phyloP scores from a whole-genome alignment of 257 asterid species.

The Ophiorrhiza pumila region DNA sequence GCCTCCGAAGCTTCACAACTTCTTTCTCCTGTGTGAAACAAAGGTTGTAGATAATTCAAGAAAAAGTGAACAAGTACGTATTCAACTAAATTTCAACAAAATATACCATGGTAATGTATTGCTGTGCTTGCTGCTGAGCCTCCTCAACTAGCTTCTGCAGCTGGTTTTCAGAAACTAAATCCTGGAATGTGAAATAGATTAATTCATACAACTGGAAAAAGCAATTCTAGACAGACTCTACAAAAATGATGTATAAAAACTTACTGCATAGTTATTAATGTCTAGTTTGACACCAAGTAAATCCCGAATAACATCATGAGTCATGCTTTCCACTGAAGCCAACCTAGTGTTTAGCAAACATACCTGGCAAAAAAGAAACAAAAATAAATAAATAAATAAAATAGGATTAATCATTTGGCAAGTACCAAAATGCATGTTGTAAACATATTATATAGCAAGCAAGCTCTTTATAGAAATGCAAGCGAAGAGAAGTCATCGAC shows the following conservation, averaged over 20 bases:
- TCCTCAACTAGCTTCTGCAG: conserved; percentile 71
- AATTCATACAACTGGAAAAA: conserved; percentile 12
- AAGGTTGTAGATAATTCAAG: conserved; percentile 22
- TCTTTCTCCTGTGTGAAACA: conserved; percentile 58
- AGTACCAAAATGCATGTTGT: background rate
- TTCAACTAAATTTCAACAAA: conserved; percentile 5
- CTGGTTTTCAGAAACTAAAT: conserved; percentile 65
- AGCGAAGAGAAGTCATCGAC: background rate
- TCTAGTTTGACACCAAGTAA: conserved; percentile 89
- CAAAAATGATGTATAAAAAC: conserved; percentile 23
- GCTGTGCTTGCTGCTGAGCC: conserved; percentile 62
- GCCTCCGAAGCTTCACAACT: conserved; percentile 46
- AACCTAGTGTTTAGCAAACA: conserved; percentile 69
- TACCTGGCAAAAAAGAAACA: conserved; percentile 42
- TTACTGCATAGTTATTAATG: conserved; percentile 76
- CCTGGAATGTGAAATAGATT: conserved; percentile 32
- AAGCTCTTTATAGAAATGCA: background rate
- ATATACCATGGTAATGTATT: conserved; percentile 55
- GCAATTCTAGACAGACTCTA: conserved; percentile 1
- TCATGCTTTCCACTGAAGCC: conserved; percentile 88
- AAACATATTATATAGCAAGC: background rate
- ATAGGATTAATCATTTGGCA: conserved; percentile 11
- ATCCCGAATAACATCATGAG: conserved; percentile 93
- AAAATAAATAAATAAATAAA: too few species aligned
- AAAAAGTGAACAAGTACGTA: background rate